Base-by-base conservation (phyloP, 257 asterid genomes). In the Linaria vulgaris region DNA sequence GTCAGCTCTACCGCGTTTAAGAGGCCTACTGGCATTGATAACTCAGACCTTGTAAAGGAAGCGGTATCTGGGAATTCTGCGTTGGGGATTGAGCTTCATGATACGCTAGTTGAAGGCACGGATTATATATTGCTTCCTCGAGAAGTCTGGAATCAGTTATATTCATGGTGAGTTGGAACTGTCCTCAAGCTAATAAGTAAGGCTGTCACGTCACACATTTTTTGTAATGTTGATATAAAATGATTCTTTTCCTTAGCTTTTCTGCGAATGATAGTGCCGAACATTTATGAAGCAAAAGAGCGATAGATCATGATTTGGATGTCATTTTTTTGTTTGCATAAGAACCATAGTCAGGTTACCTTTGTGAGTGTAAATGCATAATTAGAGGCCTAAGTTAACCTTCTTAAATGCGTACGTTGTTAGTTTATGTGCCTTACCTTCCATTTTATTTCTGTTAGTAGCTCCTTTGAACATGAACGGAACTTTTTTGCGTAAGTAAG, bases 91-190 rank as follows among this genome's bases (percentile, higher is more conserved):
- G 99, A 89, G 76, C 95, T 94, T 65, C 95, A 79, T 72, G 97
- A 94, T 68, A 87, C 95, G 61, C 79, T 90, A 65, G 95, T 90
- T 54, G 99, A 94, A 87, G 99, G 99, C 74, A 94, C 95, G 16
- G 96, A 94, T 80, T 94, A 89, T 78, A 90, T 94, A 83, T 77
- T 94, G 78, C 94, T 94, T 73, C 97, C 99, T 0, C 78, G 84
- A 78, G 88, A 78, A 67, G 90, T 87, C 58, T 94, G 99, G 99
- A 82, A 79, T 80, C 82, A 82, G 62, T 80, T 94, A 56, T 74
- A 81, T 66, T 73, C 79, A 62, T 94, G 97, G 99, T 94, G 73
- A 82, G 95, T 70, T 27, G 11, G 70, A 65, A 45, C 14, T 43
- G 62, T 56, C 51, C 22, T 25, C 58, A 38, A 20, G 30, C 43